Percentiles rank a stretch among this genome's conserved stretches.
Conservation (phyloP, 2,329 filamentous ascomycete genomes). For the Mycosphaerella sp. region DNA sequence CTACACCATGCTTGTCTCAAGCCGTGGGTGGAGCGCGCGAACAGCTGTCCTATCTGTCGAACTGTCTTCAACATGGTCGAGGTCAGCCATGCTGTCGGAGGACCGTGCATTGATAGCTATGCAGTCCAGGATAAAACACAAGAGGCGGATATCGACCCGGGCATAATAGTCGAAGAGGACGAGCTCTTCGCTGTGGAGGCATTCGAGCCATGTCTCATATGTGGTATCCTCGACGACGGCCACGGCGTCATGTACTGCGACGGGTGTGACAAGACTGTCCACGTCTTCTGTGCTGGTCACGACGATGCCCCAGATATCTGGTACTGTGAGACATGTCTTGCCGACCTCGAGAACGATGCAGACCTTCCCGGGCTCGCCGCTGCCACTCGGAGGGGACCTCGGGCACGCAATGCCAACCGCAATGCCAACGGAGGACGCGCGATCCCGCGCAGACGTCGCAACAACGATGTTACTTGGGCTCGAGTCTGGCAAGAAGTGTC, state of each 20-base stretch:
- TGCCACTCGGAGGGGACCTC: constrained; percentile 24
- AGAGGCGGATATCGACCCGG: constrained; percentile 80
- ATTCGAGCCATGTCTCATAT: constrained; percentile 73
- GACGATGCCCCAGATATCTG: constrained; percentile 55
- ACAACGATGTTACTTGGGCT: constrained; percentile 57
- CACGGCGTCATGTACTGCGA: constrained; percentile 85
- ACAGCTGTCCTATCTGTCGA: constrained; percentile 96
- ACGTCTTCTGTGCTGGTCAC: constrained; percentile 85
- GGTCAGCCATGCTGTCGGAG: constrained; percentile 69
- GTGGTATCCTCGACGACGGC: constrained; percentile 72
- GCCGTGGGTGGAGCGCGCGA: constrained; percentile 93
- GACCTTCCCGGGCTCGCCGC: constrained; percentile 25
- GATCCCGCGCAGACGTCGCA: constrained; percentile 22
- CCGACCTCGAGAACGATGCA: constrained; percentile 27
- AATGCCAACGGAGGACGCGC: constrained; percentile 12
- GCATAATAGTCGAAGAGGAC: constrained; percentile 62
- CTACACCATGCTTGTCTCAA: constrained; percentile 88
- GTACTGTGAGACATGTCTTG: constrained; percentile 80
- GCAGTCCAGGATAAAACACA: constrained; percentile 77
- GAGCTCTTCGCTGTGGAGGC: constrained; percentile 51
- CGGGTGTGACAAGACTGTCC: constrained; percentile 80
- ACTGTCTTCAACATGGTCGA: constrained; percentile 85
- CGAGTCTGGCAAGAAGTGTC: constrained; percentile 85
- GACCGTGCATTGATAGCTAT: constrained; percentile 53
- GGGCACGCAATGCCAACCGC: constrained; percentile 15